phyloP scores from a whole-genome alignment of 83 land plant genomes.

The Larix sibirica region DNA sequence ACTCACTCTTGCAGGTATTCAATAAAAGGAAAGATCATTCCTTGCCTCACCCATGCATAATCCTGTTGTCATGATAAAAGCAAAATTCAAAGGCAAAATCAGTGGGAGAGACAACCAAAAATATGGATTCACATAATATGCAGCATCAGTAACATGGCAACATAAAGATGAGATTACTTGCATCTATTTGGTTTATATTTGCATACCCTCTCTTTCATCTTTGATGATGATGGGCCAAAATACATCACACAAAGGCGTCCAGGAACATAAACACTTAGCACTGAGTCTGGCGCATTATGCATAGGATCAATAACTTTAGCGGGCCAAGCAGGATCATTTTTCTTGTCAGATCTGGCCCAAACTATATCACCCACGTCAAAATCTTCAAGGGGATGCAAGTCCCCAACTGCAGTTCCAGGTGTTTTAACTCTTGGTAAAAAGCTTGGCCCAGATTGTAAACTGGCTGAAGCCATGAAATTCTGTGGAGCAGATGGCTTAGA shows the following conservation, averaged over 20 bases:
- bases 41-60: constrained; percentile 92
- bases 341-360: constrained; percentile 83
- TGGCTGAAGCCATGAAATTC: constrained; percentile 5
- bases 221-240: constrained; percentile 62
- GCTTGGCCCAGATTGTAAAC: constrained; percentile 5
- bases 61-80: constrained; percentile 53
- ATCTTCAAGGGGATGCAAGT: constrained; percentile 31
- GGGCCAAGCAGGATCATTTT: constrained; percentile 81
- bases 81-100: neutral
- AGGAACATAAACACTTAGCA: constrained; percentile 63
- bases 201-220: constrained; percentile 61
- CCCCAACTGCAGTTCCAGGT: neutral
- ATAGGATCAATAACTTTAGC: constrained; percentile 91
- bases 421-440: neutral
- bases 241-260: constrained; percentile 89
- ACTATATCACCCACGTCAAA: constrained; percentile 86
- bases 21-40: constrained; percentile 82
- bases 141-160: neutral
- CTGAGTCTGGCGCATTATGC: constrained; percentile 73
- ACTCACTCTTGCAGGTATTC: constrained; percentile 77
- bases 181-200: neutral
- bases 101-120: neutral
- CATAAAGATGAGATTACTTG: neutral
- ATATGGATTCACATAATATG: neutral
- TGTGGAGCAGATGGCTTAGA: neutral